Evolutionary conservation across 495 filamentous ascomycete species (phyloP).

Genomic region (Podospora australis): DNA sequence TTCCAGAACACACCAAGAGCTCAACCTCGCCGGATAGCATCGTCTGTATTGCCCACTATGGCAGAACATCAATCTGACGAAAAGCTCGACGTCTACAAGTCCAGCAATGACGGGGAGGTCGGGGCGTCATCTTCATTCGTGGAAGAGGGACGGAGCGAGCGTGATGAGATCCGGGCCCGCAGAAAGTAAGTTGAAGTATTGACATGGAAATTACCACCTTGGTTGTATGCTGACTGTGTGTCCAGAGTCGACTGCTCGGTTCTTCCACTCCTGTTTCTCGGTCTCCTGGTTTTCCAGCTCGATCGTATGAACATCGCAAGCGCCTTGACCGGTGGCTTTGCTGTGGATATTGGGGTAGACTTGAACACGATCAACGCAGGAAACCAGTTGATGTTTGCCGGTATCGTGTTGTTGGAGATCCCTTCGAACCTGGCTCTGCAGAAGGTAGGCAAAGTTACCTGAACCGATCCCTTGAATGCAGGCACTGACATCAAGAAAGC

Average conservation of each 20-base stretch:
- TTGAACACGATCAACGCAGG: slow-evolving; percentile 48
- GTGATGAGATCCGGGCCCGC: slow-evolving; percentile 1
- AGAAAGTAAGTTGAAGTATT: slow-evolving; percentile 4
- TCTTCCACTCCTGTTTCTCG: slow-evolving; percentile 16
- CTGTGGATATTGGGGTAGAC: slow-evolving; percentile 38
- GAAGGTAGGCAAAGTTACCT: not conserved
- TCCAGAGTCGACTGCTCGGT: slow-evolving; percentile 14
- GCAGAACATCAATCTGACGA: not conserved
- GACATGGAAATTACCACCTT: not conserved
- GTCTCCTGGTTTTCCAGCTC: slow-evolving; percentile 26
- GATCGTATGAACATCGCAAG: slow-evolving; percentile 47
- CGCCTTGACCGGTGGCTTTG: slow-evolving; percentile 43
- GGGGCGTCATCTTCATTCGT: not conserved
- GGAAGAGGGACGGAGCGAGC: slow-evolving; percentile 1
- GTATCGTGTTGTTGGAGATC: slow-evolving; percentile 48
- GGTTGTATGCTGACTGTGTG: not conserved
- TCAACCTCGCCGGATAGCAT: not conserved
- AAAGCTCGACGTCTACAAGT: not conserved
- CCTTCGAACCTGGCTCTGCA: slow-evolving; percentile 47
- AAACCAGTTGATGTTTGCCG: slow-evolving; percentile 43
- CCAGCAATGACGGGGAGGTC: not conserved
- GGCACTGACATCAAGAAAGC: not conserved
- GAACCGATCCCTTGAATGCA: not conserved
- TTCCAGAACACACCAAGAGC: too few species aligned
- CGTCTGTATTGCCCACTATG: not conserved